Conservation (phyloP, 2,329 filamentous ascomycete genomes). For the Karstenula rhodostoma region DNA sequence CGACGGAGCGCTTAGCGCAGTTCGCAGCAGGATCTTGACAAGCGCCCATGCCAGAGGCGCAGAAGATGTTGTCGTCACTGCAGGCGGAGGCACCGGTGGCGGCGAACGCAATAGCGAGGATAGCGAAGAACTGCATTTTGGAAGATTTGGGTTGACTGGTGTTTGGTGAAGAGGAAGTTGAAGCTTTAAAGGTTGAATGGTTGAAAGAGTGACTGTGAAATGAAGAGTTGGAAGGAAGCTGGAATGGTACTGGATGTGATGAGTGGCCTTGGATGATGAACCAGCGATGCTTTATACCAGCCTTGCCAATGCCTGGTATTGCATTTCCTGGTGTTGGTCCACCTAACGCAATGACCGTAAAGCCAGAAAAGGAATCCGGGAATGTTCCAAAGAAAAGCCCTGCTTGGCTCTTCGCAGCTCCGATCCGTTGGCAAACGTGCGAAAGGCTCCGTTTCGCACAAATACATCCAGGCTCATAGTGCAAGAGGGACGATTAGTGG, state of each 20-base stretch:
- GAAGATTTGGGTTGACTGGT: neutral
- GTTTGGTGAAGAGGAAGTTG: neutral
- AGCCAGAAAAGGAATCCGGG: neutral
- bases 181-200: neutral
- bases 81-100: neutral
- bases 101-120: neutral
- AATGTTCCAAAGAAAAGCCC: neutral
- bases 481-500: too few species aligned
- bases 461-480: neutral
- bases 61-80: slow-evolving; percentile 14
- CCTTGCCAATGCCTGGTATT: neutral
- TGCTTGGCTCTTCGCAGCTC: neutral
- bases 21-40: neutral
- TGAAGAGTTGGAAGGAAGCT: neutral
- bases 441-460: neutral
- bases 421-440: neutral
- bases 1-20: slow-evolving; percentile 10
- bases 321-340: neutral
- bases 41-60: slow-evolving; percentile 11
- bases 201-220: slow-evolving; percentile 1
- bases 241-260: neutral
- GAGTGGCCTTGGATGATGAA: neutral
- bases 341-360: neutral
- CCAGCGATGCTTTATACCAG: neutral
- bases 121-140: slow-evolving; percentile 1